Base-by-base conservation (phyloP, 345 rosid species). In the Gynandropsis gynandra region DNA sequence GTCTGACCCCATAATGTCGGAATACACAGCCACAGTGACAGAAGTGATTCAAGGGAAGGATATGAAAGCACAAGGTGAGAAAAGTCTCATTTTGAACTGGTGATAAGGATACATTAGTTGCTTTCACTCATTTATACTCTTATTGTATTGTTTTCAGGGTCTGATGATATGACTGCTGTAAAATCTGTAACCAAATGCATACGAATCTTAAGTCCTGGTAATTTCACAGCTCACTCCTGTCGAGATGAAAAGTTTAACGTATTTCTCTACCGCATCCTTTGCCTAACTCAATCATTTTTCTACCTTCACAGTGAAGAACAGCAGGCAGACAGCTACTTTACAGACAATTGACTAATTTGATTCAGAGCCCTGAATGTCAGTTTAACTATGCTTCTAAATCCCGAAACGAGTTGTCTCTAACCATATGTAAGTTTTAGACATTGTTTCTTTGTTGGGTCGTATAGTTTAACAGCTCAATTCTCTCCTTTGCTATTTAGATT, bases 161-260 rank as follows among this genome's bases (percentile, higher is more conserved):
- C 67, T 13, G 76, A 75, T 44, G 13, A 66, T 16, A 19, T 65
- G 41, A 75, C 79, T 37, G 57, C 72, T 12, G 58, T 75, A 63
- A 79, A 55, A 53, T 77, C 81, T 31, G 29, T 72, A 49, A 67
- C 76, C 20, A 77, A 77, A 67, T 69, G 81, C 64, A 67, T 73
- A 55, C 61, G 47, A 38, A 79, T 82, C 50, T 52, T 73, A 58
- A 79, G 74, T 64, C 80, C 85, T 32, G 77, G 85, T 82, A 69
- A 58, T 42, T 46, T 43, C 6, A 9, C 36, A 19, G 17, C 11
- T 59, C 29, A 2, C 5, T 24, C 29, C 29, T 24, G 29, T 24
- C 5, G 29, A 24, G 29, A 24, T 24, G 29, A 24, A 24, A 24
- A 24, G 29, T 2, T 24, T 24, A 5, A 24, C 29, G 29, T 31